Base-by-base conservation (phyloP, 371 early-diverging fungal species). In the Amoeboaphelidium protococcarum region DNA sequence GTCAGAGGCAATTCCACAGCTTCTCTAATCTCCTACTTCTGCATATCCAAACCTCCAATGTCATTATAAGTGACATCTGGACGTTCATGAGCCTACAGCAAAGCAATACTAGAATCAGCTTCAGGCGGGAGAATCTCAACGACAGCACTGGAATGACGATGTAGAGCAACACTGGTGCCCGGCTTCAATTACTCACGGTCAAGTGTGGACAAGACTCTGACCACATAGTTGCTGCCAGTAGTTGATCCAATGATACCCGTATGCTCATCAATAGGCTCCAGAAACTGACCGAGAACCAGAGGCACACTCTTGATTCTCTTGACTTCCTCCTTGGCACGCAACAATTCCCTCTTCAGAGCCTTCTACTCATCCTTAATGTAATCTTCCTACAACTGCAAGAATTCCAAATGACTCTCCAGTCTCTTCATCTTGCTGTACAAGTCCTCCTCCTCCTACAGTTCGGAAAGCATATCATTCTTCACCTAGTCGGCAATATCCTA, bases 1-100 rank as follows among this genome's bases (percentile, higher is more conserved):
- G 98, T 97, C 55, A 99, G 67, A 1, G 99, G 99, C 50, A 99
- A 66, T 64, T 98, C 99, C 1, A 99, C 98, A 22, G 96, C 95
- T 68, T 99, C 99, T 25, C 96, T 77, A 52, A 99, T 98, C 62
- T 99, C 99, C 66, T 98, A 98, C 59, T 98, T 98, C 62, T 98
- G 99, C 55, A 82, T 80, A 63, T 99, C 99, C 51, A 99, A 67
- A 41, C 99, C 98, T 62, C 99, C 98, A 46, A 99, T 88, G 61
- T 98, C 99, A 40, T 81, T 63, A 61, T 98, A 98, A 27, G 83
- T 63, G 40, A 97, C 96, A 54, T 95, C 84, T 2, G 99, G 98
- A 46, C 76, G 80, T 63, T 98, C 99, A 46, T 88, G 80, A 22
- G 85, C 72, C 48, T 83, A 81, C 26, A 98, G 71, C 72, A 96